Percentiles rank a stretch among this genome's conserved stretches.
Evolutionary conservation across 106 monocot genomes (phyloP).

Genomic region (Dioscorea alata): DNA sequence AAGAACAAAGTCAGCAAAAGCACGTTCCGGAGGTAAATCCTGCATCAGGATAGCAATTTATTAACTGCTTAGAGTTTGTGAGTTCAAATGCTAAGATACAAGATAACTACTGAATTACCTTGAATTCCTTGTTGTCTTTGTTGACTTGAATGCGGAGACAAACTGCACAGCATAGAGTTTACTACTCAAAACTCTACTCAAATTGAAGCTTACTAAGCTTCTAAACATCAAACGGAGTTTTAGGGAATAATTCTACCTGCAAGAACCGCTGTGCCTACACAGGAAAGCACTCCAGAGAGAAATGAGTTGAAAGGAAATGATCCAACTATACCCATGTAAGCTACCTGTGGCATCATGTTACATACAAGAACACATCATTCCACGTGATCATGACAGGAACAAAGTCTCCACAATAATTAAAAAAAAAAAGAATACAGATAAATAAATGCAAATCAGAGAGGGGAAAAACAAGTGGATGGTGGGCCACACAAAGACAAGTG

Average conservation of each 20-base stretch:
- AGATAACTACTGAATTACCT: conserved; percentile 32
- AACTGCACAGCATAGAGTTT: conserved; percentile 36
- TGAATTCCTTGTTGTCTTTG: conserved; percentile 99
- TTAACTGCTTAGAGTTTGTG: too few relatives aligned
- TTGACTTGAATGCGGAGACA: conserved; percentile 99
- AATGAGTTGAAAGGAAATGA: conserved; percentile 99
- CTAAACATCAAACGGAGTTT: neutral
- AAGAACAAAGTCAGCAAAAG: conserved; percentile 92
- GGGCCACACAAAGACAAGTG: too few relatives aligned
- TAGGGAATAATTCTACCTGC: conserved; percentile 36
- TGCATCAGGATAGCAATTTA: conserved; percentile 13
- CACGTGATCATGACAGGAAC: too few relatives aligned
- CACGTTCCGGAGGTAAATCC: conserved; percentile 90
- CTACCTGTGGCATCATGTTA: conserved; percentile 39
- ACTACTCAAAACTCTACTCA: neutral
- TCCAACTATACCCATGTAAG: conserved; percentile 93
- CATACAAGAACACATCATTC: neutral
- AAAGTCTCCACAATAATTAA: too few relatives aligned
- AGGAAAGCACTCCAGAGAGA: conserved; percentile 90
- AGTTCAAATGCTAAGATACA: too few relatives aligned
- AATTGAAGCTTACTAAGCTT: neutral
- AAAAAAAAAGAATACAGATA: neutral
- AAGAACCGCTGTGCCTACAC: conserved; percentile 84
- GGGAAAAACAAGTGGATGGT: too few relatives aligned
- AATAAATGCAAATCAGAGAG: neutral